Conservation (phyloP, 2,329 filamentous ascomycete species). For the Fusarium odoratissimum region DNA sequence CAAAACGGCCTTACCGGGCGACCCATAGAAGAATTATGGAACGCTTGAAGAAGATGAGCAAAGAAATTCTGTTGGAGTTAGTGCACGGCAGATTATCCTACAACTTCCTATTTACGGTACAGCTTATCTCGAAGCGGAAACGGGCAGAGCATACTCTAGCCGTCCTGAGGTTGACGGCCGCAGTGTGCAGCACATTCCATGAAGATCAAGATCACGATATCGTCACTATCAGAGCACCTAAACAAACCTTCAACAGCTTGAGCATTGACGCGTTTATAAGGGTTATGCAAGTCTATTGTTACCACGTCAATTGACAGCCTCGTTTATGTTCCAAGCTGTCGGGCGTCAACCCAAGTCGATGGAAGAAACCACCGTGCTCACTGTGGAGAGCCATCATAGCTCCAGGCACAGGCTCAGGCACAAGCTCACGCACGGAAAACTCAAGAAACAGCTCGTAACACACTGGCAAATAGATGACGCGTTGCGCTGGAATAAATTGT, state of each 20-base stretch:
- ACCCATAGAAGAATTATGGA: constrained; percentile 43
- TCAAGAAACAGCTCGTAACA: constrained; percentile 23
- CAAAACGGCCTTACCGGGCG: constrained; percentile 42
- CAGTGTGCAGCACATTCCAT: constrained; percentile 29
- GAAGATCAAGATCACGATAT: constrained; percentile 6
- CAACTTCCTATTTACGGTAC: constrained; percentile 35
- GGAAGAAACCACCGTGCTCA: constrained; percentile 12
- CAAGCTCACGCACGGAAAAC: background rate
- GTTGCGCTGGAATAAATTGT: constrained; percentile 21
- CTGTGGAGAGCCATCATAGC: constrained; percentile 15
- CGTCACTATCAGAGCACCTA: constrained; percentile 2
- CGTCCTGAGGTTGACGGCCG: constrained; percentile 45
- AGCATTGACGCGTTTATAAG: constrained; percentile 27
- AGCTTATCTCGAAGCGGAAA: constrained; percentile 38
- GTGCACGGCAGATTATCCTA: constrained; percentile 34
- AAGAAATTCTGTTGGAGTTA: constrained; percentile 20
- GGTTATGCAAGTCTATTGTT: constrained; percentile 22
- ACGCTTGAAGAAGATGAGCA: constrained; percentile 31
- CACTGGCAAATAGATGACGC: constrained; percentile 32
- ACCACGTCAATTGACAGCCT: constrained; percentile 14
- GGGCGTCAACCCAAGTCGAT: constrained; percentile 8
- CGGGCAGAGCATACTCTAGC: constrained; percentile 23
- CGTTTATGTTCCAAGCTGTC: constrained; percentile 12
- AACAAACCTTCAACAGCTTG: constrained; percentile 2
- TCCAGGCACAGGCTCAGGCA: constrained; percentile 3